phyloP scores from a whole-genome alignment of 352 stramenopile genomes.

The Phytophthora cajani region DNA sequence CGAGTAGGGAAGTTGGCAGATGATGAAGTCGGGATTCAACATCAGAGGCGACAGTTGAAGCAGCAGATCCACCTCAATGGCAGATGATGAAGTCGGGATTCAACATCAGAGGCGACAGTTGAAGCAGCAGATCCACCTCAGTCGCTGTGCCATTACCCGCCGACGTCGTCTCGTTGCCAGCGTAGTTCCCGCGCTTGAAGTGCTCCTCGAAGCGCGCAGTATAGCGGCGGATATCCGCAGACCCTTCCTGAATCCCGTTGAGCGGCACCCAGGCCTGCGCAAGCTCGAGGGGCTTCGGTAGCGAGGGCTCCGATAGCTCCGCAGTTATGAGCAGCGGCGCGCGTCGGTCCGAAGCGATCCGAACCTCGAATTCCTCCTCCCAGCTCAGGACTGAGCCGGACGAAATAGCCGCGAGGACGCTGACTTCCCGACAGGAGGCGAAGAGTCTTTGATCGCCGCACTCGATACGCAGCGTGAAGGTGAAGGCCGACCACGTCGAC shows the following conservation, averaged over 20 bases:
- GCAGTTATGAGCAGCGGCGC: slow-evolving; percentile 51
- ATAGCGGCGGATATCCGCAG: slow-evolving; percentile 26
- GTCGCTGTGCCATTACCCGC: slow-evolving; percentile 7
- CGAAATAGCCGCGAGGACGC: slow-evolving; percentile 42
- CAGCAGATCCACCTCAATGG: slow-evolving; percentile 64
- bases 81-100: slow-evolving; percentile 49
- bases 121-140: slow-evolving; percentile 67
- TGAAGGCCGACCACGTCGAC: slow-evolving; percentile 42
- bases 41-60: slow-evolving; percentile 69
- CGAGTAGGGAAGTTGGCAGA: slow-evolving; percentile 35
- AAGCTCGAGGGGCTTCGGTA: slow-evolving; percentile 50
- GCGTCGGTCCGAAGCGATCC: slow-evolving; percentile 37
- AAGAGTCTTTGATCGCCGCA: slow-evolving; percentile 52
- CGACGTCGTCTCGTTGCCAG: not conserved
- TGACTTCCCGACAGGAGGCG: slow-evolving; percentile 54
- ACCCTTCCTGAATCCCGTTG: slow-evolving; percentile 47
- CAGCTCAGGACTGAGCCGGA: slow-evolving; percentile 48
- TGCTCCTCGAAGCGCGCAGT: slow-evolving; percentile 55
- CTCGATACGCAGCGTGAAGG: slow-evolving; percentile 56
- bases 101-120: slow-evolving; percentile 64
- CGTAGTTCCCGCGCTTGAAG: slow-evolving; percentile 49
- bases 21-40: slow-evolving; percentile 47
- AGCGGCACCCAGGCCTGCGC: slow-evolving; percentile 48
- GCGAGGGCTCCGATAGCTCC: slow-evolving; percentile 48
- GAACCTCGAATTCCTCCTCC: slow-evolving; percentile 75